These are phyloP conservation scores for Salix caprea DNA, from an alignment of 345 rosid genomes.

Conservation along the genomic window DNA sequence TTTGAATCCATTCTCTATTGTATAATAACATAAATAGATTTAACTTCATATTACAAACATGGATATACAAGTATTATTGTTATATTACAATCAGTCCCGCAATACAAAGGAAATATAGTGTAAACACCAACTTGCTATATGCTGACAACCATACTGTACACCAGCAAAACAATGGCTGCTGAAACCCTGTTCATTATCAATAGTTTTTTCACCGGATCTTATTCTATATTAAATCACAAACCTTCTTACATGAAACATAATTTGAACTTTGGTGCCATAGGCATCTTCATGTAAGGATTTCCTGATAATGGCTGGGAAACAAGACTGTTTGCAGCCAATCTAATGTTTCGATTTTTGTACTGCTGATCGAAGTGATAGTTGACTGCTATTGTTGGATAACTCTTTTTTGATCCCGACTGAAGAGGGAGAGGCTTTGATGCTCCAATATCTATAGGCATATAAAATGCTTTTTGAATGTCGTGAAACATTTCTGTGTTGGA, in stretches of 20 bases:
- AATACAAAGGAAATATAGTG: too few species aligned
- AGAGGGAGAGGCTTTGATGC: slow-evolving; percentile 3
- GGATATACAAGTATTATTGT: too few species aligned
- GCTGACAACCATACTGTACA: too few species aligned
- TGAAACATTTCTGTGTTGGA: slow-evolving; percentile 32
- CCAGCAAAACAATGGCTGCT: too few species aligned
- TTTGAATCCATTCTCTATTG: too few species aligned
- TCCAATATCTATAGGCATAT: slow-evolving; percentile 31
- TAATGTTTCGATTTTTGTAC: not conserved
- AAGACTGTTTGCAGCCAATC: not conserved
- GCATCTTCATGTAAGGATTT: not conserved
- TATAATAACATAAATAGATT: too few species aligned
- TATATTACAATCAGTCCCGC: too few species aligned
- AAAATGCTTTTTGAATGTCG: slow-evolving; percentile 53
- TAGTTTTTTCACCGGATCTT: not conserved
- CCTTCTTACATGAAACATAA: not conserved
- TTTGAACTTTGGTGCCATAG: not conserved
- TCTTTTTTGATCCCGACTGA: not conserved
- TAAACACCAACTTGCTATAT: too few species aligned
- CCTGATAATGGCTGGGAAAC: not conserved
- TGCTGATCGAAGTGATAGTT: not conserved
- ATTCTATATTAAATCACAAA: not conserved
- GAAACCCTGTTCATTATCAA: too few species aligned
- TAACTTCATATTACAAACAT: too few species aligned
- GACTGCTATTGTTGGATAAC: not conserved